These are phyloP conservation scores for Phytophthora tentaculata DNA, from an alignment of 352 stramenopile species.

Conservation along the genomic window DNA sequence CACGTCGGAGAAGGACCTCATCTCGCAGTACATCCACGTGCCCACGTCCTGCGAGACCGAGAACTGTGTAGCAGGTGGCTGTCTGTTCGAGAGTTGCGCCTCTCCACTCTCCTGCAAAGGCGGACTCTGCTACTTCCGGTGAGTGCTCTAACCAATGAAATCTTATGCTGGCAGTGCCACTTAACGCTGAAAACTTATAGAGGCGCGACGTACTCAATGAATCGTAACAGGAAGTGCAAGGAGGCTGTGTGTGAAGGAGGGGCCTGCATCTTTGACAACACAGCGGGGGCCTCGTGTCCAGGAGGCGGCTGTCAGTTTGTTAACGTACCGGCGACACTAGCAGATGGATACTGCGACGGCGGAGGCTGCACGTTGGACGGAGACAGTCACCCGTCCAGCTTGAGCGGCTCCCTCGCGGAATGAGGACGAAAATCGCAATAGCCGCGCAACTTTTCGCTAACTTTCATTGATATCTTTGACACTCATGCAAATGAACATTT, in stretches of 20 bases:
- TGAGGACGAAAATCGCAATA: conserved; percentile 18
- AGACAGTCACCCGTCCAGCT: conserved; percentile 46
- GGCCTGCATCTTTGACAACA: conserved; percentile 60
- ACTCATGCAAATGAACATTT: background rate
- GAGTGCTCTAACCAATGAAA: conserved; percentile 5
- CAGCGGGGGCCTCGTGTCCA: conserved; percentile 40
- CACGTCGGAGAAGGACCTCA: conserved; percentile 22
- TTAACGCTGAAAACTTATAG: conserved; percentile 30
- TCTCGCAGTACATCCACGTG: conserved; percentile 42
- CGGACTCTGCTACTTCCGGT: conserved; percentile 68
- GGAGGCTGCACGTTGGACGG: conserved; percentile 58
- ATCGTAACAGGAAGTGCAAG: conserved; percentile 51
- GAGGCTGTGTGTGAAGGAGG: conserved; percentile 55
- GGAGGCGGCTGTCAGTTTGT: conserved; percentile 63
- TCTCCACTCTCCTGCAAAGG: conserved; percentile 50
- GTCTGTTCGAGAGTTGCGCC: conserved; percentile 58
- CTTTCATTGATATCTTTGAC: too few relatives aligned
- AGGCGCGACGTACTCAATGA: conserved; percentile 39
- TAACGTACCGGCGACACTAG: conserved; percentile 48
- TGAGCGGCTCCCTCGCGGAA: conserved; percentile 51
- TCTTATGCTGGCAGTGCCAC: background rate
- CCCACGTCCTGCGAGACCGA: conserved; percentile 45
- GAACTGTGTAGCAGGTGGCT: conserved; percentile 52
- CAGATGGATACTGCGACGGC: conserved; percentile 62
- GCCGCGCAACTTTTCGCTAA: too few relatives aligned